Conservation (phyloP, 306 rosid species). For the Luffa aegyptiaca region DNA sequence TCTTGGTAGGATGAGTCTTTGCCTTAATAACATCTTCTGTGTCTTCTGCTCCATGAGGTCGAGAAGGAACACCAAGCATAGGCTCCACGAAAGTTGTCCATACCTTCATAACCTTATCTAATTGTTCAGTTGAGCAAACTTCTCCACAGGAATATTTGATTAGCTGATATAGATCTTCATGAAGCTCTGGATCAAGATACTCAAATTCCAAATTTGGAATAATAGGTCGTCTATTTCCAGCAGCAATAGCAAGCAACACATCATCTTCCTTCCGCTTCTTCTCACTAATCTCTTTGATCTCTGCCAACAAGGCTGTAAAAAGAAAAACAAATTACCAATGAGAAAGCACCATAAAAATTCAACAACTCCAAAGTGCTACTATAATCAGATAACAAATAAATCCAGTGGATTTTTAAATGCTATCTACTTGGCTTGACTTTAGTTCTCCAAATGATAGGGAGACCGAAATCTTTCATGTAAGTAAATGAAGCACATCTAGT, state of each 20-base stretch:
- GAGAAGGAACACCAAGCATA: conserved; percentile 75
- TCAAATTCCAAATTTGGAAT: conserved; percentile 85
- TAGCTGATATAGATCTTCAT: conserved; percentile 92
- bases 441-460: neutral
- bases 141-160: conserved; percentile 92
- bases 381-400: neutral
- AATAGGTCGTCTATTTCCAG: conserved; percentile 85
- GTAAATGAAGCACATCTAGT: neutral
- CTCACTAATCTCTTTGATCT: conserved; percentile 96
- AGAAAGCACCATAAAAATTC: neutral
- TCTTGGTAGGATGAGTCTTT: conserved; percentile 37
- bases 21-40: conserved; percentile 79
- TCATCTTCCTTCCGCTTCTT: conserved; percentile 93
- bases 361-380: neutral
- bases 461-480: neutral
- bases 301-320: conserved; percentile 74
- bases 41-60: conserved; percentile 84
- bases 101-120: conserved; percentile 91
- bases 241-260: conserved; percentile 90
- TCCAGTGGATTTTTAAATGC: neutral
- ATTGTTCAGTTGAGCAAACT: conserved; percentile 81
- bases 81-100: conserved; percentile 97
- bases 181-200: conserved; percentile 75
- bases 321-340: neutral
- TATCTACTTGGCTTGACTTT: neutral